phyloP scores from a whole-genome alignment of 2,329 filamentous ascomycete species.

The Cladosporium sp. region DNA sequence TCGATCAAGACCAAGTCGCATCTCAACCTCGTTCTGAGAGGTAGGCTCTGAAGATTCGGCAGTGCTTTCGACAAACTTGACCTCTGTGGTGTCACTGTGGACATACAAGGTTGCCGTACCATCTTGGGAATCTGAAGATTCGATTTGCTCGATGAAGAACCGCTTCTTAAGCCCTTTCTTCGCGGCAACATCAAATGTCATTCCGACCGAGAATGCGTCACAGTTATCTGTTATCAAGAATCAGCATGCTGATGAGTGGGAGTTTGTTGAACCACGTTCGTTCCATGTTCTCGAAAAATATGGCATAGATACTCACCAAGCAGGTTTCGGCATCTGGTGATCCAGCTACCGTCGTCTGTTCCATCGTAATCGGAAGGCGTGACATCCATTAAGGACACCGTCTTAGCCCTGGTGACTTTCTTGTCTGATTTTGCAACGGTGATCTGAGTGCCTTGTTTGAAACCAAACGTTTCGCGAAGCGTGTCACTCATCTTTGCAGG shows the following conservation, averaged over 20 bases:
- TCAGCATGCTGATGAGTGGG: too few species aligned
- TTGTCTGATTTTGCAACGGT: slow-evolving; percentile 53
- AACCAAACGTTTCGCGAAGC: slow-evolving; percentile 66
- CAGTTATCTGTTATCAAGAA: slow-evolving; percentile 48
- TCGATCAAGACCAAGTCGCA: slow-evolving; percentile 36
- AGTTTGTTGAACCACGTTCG: too few species aligned
- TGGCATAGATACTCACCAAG: background rate
- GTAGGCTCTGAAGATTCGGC: slow-evolving; percentile 12
- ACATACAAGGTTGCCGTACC: slow-evolving; percentile 19
- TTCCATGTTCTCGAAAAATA: too few species aligned
- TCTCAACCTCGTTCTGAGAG: slow-evolving; percentile 1
- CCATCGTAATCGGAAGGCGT: slow-evolving; percentile 34
- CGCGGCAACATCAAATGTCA: slow-evolving; percentile 63
- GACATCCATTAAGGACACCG: slow-evolving; percentile 59
- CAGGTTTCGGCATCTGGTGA: slow-evolving; percentile 19
- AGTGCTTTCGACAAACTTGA: slow-evolving; percentile 14
- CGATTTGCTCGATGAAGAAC: slow-evolving; percentile 59
- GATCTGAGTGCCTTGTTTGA: slow-evolving; percentile 69
- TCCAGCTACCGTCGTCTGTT: slow-evolving; percentile 33
- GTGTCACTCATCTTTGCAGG: slow-evolving; percentile 69
- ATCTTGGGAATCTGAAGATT: slow-evolving; percentile 24
- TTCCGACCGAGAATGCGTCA: slow-evolving; percentile 66
- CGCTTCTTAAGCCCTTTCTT: slow-evolving; percentile 54
- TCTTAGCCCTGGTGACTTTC: slow-evolving; percentile 51
- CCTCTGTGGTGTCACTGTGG: slow-evolving; percentile 19